Base-by-base conservation (phyloP, 768 basidiomycete genomes). In the Fomitopsis serialis region DNA sequence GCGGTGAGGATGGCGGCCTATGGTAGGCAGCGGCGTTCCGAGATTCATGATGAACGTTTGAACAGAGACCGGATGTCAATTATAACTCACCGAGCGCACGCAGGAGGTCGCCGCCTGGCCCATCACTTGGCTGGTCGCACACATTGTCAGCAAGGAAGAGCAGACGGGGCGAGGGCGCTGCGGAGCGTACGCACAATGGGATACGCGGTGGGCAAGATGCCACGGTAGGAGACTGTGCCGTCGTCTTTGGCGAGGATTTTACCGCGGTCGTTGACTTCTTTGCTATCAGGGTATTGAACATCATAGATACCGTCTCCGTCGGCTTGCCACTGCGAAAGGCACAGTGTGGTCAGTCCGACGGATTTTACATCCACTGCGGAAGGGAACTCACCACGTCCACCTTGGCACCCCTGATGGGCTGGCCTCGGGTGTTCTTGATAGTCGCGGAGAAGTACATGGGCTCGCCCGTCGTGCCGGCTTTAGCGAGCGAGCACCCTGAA, bases 241-340 rank as follows among this genome's bases (percentile, higher is more conserved):
- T 65, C 60, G 23, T 64, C 60, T 45, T 66, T 60, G 1, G 67
- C 67, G 12, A 67, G 36, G 48, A 70, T 68, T 34, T 59, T 59
- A 12, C 63, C 68, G 2, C 68, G 62, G 60, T 70, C 68, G 47
- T 70, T 65, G 9, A 62, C 61, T 40, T 62, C 65, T 19, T 58
- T 54, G 19, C 60, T 58, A 29, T 63, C 59, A 11, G 65, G 65
- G 37, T 68, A 68, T 44, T 68, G 67, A 27, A 70, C 66, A 46
- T 71, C 70, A 55, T 69, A 71, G 19, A 71, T 54, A 27, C 72
- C 71, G 34, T 72, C 70, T 13, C 68, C 70, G 58, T 72, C 71
- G 32, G 72, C 69, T 62, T 73, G 72, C 73, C 73, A 74, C 68
- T 69, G 48, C 27, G 29, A 3, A 50, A 45, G 6, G 22, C 11